These are phyloP conservation scores for Prunus armeniaca DNA, from an alignment of 306 rosid species.

Conservation along the genomic window DNA sequence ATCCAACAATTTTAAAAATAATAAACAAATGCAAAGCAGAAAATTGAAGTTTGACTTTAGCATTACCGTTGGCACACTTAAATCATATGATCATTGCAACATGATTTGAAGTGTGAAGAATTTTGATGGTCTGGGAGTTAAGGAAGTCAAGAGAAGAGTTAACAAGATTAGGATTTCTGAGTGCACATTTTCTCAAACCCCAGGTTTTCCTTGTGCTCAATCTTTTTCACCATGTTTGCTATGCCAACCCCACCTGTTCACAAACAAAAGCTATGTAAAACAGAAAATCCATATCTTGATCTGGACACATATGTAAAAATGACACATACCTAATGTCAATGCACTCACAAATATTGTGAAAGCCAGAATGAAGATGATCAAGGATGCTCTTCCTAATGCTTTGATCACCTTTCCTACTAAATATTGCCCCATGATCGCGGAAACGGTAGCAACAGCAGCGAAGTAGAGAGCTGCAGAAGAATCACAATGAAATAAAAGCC, in stretches of 20 bases:
- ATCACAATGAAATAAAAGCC: neutral
- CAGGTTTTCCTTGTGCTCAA: slow-evolving; percentile 44
- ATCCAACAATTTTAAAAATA: neutral
- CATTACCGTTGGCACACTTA: neutral
- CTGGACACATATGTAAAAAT: neutral
- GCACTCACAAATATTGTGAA: slow-evolving; percentile 58
- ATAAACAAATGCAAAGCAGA: neutral
- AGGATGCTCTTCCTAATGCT: slow-evolving; percentile 59
- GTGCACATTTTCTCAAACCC: slow-evolving; percentile 62
- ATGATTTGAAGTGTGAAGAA: neutral
- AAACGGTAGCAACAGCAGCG: slow-evolving; percentile 44
- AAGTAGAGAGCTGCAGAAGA: slow-evolving; percentile 51
- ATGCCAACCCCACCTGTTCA: slow-evolving; percentile 68
- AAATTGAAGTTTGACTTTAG: neutral
- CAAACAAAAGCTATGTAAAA: neutral
- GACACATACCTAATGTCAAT: slow-evolving; percentile 38
- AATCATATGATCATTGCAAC: neutral
- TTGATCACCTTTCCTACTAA: slow-evolving; percentile 45
- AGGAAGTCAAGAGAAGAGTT: neutral
- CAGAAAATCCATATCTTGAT: neutral
- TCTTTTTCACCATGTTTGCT: slow-evolving; percentile 48
- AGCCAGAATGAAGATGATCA: slow-evolving; percentile 67
- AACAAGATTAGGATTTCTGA: neutral
- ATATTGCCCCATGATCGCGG: slow-evolving; percentile 61
- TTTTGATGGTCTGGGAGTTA: neutral